These are phyloP conservation scores for Myxozyma lipomycoides DNA, from an alignment of 805 yeast species.

Conservation along the genomic window DNA sequence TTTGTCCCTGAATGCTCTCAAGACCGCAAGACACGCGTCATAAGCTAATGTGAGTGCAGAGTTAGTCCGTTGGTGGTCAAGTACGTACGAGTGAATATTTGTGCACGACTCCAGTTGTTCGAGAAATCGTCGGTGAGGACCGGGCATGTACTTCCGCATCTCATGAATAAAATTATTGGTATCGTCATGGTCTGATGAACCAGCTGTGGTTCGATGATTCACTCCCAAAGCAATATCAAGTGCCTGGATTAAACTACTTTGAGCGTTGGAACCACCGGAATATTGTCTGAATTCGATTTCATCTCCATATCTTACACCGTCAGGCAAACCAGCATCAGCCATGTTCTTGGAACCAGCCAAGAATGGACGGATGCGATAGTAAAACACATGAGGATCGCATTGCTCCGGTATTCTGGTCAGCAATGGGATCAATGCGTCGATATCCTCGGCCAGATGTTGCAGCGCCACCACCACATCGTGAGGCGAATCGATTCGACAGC, in stretches of 20 bases:
- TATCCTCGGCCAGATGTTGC: slow-evolving; percentile 65
- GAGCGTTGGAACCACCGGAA: slow-evolving; percentile 93
- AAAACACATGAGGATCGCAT: slow-evolving; percentile 92
- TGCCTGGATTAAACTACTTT: slow-evolving; percentile 82
- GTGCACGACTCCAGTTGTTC: slow-evolving; percentile 55
- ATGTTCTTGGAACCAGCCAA: slow-evolving; percentile 93
- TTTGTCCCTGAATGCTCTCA: slow-evolving; percentile 83
- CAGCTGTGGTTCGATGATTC: slow-evolving; percentile 63
- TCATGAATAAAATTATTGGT: slow-evolving; percentile 61
- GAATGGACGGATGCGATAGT: slow-evolving; percentile 79
- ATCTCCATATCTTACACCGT: slow-evolving; percentile 72
- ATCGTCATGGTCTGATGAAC: slow-evolving; percentile 6
- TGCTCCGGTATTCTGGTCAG: slow-evolving; percentile 82
- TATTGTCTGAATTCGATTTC: slow-evolving; percentile 30
- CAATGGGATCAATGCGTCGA: slow-evolving; percentile 68
- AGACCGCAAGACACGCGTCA: slow-evolving; percentile 86
- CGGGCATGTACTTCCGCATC: slow-evolving; percentile 90
- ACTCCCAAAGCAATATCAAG: slow-evolving; percentile 73
- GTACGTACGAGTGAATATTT: slow-evolving; percentile 62
- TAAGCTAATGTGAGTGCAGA: slow-evolving; percentile 66
- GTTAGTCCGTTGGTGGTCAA: slow-evolving; percentile 38
- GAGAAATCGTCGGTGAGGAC: slow-evolving; percentile 72
- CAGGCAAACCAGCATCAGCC: slow-evolving; percentile 75
- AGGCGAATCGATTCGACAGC: slow-evolving; percentile 48
- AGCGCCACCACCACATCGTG: slow-evolving; percentile 45